Evolutionary conservation across 768 basidiomycete genomes (phyloP), one percentile per base, ranked within the genome.

Genomic region (Coprinopsis sp.): DNA sequence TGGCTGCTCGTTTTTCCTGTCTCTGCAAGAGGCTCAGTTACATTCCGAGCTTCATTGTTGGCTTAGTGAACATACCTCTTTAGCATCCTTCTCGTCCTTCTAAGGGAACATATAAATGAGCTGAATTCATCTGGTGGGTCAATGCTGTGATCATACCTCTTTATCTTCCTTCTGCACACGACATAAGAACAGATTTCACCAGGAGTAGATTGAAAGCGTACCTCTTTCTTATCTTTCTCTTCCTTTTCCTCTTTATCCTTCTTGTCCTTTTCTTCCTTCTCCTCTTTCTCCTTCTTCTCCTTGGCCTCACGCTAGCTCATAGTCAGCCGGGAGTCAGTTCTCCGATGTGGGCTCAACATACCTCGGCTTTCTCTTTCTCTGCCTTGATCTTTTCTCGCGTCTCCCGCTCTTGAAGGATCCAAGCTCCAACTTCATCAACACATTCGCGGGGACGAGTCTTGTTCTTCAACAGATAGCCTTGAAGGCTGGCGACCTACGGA

Each of bases 381-480:
- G 82, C 85, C 78, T 90, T 88, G 46, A 91, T 70, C 64, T 86
- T 89, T 60, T 84, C 89, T 49, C 86, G 78, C 19, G 80, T 88
- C 70, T 87, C 87, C 44, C 90, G 83, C 58, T 92, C 90, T 60
- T 84, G 78, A 50, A 78, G 67, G 42, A 91, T 63, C 89, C 91
- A 94, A 36, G 80, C 82, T 24, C 63, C 72, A 21, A 86, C 84
- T 61, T 91, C 89, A 4, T 83, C 82, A 7, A 92, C 89, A 52
- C 84, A 87, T 63, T 91, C 87, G 50, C 77, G 76, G 31, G 90
- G 90, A n/a, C 90, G 82, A 11, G 90, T 84, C 76, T 92, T 91
- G 65, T 91, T 91, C 76, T 86, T 87, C 48, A 91, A 72, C 30
- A 92, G 73, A 62, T 91, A 91, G 2, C 90, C 90, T 70, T 91